Conservation (phyloP, 495 filamentous ascomycete genomes). For the Xylaria castorea region DNA sequence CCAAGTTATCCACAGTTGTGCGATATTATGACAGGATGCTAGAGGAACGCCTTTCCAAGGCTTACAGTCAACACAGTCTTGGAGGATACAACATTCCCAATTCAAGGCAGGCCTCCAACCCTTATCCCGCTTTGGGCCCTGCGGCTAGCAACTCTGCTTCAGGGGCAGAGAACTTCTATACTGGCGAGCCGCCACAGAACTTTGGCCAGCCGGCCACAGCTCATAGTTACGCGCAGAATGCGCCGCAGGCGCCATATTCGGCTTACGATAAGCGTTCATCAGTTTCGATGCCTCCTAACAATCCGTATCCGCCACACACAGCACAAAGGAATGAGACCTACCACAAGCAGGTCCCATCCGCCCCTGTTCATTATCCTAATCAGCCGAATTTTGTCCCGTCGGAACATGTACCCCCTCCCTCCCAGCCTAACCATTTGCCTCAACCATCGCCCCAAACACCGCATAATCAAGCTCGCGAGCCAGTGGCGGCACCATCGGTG, state of each 20-base stretch:
- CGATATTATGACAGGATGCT: slow-evolving; percentile 99
- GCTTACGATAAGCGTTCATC: slow-evolving; percentile 51
- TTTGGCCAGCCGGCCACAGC: slow-evolving; percentile 52
- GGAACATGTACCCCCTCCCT: slow-evolving; percentile 37
- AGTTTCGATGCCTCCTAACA: slow-evolving; percentile 38
- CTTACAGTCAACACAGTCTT: slow-evolving; percentile 82
- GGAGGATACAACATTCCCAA: slow-evolving; percentile 58
- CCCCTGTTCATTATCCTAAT: slow-evolving; percentile 44
- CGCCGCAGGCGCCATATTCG: slow-evolving; percentile 46
- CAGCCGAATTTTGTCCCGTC: slow-evolving; percentile 44
- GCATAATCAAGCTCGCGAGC: slow-evolving; percentile 39
- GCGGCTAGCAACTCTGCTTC: slow-evolving; percentile 50
- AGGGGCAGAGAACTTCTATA: slow-evolving; percentile 82
- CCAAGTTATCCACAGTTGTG: slow-evolving; percentile 94
- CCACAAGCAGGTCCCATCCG: slow-evolving; percentile 41
- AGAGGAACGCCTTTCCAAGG: slow-evolving; percentile 90
- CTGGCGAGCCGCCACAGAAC: slow-evolving; percentile 65
- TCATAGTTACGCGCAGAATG: slow-evolving; percentile 46
- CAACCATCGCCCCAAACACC: slow-evolving; percentile 44
- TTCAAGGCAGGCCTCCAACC: slow-evolving; percentile 62
- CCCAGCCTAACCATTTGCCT: slow-evolving; percentile 39
- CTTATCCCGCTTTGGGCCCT: slow-evolving; percentile 71
- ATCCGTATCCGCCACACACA: slow-evolving; percentile 57
- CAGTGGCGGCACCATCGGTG: slow-evolving; percentile 43
- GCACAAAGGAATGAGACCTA: slow-evolving; percentile 56